Conservation (phyloP, 768 basidiomycete genomes). For the Auriscalpium orientale region DNA sequence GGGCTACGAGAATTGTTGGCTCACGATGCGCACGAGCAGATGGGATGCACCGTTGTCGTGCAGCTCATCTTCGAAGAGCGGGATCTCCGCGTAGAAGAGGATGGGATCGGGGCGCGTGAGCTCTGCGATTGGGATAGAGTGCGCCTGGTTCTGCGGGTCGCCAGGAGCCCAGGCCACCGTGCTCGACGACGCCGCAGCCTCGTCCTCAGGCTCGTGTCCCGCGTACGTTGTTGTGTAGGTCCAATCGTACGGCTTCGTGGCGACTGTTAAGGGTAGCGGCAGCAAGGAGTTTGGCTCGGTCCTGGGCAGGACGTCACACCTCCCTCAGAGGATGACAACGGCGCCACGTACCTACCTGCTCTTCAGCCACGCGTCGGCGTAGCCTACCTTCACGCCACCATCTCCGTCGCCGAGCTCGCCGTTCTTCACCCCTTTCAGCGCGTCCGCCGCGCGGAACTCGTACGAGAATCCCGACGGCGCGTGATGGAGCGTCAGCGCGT, state of each 20-base stretch:
- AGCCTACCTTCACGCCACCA: constrained; percentile 88
- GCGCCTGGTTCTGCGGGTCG: constrained; percentile 46
- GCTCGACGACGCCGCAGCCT: constrained; percentile 5
- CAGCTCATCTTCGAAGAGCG: constrained; percentile 92
- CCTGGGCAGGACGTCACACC: constrained; percentile 34
- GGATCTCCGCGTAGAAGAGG: constrained; percentile 94
- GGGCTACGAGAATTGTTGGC: constrained; percentile 23
- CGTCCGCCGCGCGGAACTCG: constrained; percentile 57
- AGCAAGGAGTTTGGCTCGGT: constrained; percentile 57
- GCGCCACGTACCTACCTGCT: constrained; percentile 53
- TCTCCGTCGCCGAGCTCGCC: constrained; percentile 74
- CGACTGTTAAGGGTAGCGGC: constrained; percentile 62
- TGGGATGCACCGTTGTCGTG: constrained; percentile 94
- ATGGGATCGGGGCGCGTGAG: constrained; percentile 90
- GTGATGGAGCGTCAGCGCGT: constrained; percentile 64
- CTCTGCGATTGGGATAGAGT: constrained; percentile 76
- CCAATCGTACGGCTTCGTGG: constrained; percentile 93
- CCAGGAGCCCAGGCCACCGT: constrained; percentile 41
- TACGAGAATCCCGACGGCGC: constrained; percentile 54
- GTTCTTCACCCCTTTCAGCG: constrained; percentile 65
- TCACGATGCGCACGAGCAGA: constrained; percentile 78
- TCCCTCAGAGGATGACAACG: not conserved
- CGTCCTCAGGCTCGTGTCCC: constrained; percentile 38
- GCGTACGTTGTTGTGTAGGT: constrained; percentile 89
- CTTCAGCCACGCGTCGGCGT: constrained; percentile 90